phyloP scores from a whole-genome alignment of 2,329 filamentous ascomycete species.

The Curvularia verruculosa region DNA sequence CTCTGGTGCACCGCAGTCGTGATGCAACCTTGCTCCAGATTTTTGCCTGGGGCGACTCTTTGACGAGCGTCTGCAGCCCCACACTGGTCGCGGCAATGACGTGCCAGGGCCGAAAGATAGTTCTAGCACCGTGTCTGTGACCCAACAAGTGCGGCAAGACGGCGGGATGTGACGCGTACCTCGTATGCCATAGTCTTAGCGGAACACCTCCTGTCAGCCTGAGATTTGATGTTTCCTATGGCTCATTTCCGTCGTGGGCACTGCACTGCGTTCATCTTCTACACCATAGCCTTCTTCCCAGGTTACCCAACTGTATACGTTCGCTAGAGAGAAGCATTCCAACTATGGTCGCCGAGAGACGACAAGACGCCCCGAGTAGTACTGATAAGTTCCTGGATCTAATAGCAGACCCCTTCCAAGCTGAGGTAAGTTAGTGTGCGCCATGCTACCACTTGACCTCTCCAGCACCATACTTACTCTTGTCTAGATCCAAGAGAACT shows the following conservation, averaged over 20 bases:
- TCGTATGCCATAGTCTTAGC: background rate
- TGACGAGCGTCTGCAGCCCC: slow-evolving; percentile 3
- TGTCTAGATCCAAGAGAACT: slow-evolving; percentile 62
- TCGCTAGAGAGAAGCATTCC: slow-evolving; percentile 7
- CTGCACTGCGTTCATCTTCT: background rate
- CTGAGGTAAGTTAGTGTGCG: slow-evolving; percentile 28
- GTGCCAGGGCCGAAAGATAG: slow-evolving; percentile 13
- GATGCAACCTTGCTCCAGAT: background rate
- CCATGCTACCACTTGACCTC: background rate
- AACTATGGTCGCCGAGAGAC: slow-evolving; percentile 21
- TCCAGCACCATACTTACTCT: background rate
- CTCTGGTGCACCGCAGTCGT: slow-evolving; percentile 1
- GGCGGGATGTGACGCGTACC: slow-evolving; percentile 14
- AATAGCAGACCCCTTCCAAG: slow-evolving; percentile 50
- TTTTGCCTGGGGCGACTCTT: slow-evolving; percentile 7
- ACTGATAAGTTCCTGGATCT: slow-evolving; percentile 49
- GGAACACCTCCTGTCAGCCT: background rate
- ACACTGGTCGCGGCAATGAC: slow-evolving; percentile 13
- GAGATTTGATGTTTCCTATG: background rate
- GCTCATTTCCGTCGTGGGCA: background rate
- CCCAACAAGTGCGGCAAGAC: slow-evolving; percentile 13
- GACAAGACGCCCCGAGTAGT: slow-evolving; percentile 22
- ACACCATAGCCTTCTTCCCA: background rate
- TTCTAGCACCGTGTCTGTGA: slow-evolving; percentile 10
- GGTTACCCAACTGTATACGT: slow-evolving; percentile 1